phyloP scores from a whole-genome alignment of 441 rosid species.

The Sinapis alba region DNA sequence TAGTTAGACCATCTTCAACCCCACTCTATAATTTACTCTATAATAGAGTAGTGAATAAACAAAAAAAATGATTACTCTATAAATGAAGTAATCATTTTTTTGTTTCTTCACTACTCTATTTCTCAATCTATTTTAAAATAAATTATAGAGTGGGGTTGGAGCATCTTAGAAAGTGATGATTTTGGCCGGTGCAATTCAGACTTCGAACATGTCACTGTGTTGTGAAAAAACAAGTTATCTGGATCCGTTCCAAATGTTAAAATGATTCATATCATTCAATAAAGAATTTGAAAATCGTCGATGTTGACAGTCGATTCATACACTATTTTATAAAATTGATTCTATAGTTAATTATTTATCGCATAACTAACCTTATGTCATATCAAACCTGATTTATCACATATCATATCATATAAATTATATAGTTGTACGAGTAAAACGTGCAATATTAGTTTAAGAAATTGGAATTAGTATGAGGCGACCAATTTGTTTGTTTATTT shows the following conservation, averaged over 20 bases:
- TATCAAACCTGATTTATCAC: not conserved
- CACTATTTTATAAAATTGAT: not conserved
- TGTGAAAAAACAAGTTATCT: not conserved
- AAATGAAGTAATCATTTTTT: too few relatives aligned
- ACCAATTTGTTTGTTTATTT: not conserved
- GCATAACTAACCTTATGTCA: conserved; percentile 1
- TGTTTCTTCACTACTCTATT: too few relatives aligned
- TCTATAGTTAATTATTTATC: not conserved
- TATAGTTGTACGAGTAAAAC: not conserved
- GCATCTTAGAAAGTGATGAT: not conserved
- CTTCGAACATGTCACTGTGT: not conserved
- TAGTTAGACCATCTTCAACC: too few relatives aligned
- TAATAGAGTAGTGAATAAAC: too few relatives aligned
- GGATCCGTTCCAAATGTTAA: not conserved
- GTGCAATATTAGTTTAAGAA: conserved; percentile 5
- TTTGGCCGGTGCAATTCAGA: conserved; percentile 11
- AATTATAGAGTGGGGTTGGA: too few relatives aligned
- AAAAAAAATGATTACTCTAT: too few relatives aligned
- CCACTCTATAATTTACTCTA: too few relatives aligned
- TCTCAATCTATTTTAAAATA: too few relatives aligned
- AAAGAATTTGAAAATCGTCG: not conserved
- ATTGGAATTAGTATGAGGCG: conserved; percentile 1
- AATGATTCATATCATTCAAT: not conserved
- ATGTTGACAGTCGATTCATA: conserved; percentile 1
- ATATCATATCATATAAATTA: not conserved